Base-by-base conservation (phyloP, 192 early-diverging fungal species). In the Oehlia diaphana region DNA sequence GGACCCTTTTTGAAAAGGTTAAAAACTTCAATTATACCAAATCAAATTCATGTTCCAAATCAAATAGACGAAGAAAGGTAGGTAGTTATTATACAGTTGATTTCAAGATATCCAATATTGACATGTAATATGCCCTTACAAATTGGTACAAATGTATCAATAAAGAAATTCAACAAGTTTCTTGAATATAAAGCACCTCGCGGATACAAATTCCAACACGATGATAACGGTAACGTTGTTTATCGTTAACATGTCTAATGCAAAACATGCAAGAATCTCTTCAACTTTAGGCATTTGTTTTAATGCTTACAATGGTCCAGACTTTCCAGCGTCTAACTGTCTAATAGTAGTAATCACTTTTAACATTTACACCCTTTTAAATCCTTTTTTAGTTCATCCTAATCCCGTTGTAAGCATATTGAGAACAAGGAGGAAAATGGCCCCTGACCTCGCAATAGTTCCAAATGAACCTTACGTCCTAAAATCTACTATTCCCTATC, bases 41-140 rank as follows among this genome's bases (percentile, higher is more conserved):
- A 31, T 62, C 49, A 33, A 3, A 0, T 74, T 63, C 53, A 13
- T 39, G 39, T 74, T 35, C 73, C 73, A 74, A 74, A 31, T 12
- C 26, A 74, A 8, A 61, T 63, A 37, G 9, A 74, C 14, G 53
- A 74, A 49, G 16, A 19, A 1, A 63, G 31, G 50, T 74, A 74
- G 10, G 53, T 74, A 74, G 31, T 35, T 23, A 31, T 63, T 13
- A 63, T 13, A 62, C 8, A 39, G 9, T 0, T 62, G 39, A 62
- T 37, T 74, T 63, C 73, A 74, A 74, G 61, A 58, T 74, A 23
- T 71, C 37, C 69, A 71, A 71, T 71, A 13, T 74, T 74, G 12
- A 62, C 73, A n/a, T 33, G 28, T 35, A 74, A 63, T 21, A 42
- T 74, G 31, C 73, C 73, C 3, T 63, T 74, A 31, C 33, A 63